Evolutionary conservation across 2,329 filamentous ascomycete genomes (phyloP).

Genomic region (Colletotrichum brevisporum): DNA sequence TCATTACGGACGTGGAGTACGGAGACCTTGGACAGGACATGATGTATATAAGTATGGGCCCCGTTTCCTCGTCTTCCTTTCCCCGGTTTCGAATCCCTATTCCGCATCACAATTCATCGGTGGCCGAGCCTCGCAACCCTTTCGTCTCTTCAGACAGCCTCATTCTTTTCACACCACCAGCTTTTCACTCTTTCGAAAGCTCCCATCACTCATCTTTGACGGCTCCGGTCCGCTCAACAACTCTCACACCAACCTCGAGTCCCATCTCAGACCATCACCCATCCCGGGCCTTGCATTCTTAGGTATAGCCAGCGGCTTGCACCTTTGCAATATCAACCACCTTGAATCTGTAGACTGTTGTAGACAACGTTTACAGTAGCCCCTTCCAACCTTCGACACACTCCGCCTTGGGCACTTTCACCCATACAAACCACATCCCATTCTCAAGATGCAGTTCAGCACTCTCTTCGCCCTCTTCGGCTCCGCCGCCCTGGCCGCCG

Average conservation of each 20-base stretch:
- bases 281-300: conserved; percentile 27
- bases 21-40: conserved; percentile 3
- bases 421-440: conserved; percentile 13
- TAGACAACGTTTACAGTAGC: conserved; percentile 33
- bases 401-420: conserved; percentile 40
- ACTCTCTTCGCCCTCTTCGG: conserved; percentile 59
- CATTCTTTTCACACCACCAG: conserved; percentile 33
- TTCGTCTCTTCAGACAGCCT: conserved; percentile 39
- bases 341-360: conserved; percentile 35
- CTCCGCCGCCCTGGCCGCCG: conserved; percentile 56
- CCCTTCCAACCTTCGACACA: conserved; percentile 21
- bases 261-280: conserved; percentile 21
- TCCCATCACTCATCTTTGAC: conserved; percentile 5
- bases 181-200: conserved; percentile 42
- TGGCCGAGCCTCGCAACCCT: conserved; percentile 35
- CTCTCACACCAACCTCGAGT: conserved; percentile 29
- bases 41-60: conserved; percentile 37
- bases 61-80: conserved; percentile 2
- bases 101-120: conserved; percentile 39
- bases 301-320: conserved; percentile 33
- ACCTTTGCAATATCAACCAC: conserved; percentile 12
- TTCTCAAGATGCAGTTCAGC: conserved; percentile 68
- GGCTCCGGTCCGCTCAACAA: conserved; percentile 31
- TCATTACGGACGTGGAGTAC: background rate
- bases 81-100: conserved; percentile 24